Conservation (phyloP, 768 basidiomycete species). For the Botryobasidium botryosum region DNA sequence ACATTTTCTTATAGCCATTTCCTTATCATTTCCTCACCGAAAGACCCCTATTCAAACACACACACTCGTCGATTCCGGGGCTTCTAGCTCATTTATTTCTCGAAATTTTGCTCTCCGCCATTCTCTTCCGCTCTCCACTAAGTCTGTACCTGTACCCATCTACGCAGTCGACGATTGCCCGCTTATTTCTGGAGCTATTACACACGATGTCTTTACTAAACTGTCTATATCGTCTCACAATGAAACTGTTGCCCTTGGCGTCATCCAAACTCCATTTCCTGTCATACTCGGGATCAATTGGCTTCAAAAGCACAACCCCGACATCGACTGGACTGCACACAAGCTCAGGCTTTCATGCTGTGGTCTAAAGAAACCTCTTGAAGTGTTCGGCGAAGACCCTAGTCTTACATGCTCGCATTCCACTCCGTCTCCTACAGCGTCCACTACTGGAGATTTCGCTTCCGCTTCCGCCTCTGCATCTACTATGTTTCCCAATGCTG, state of each 20-base stretch:
- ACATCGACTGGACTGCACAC: conserved; percentile 19
- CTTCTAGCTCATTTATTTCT: conserved; percentile 24
- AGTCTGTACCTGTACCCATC: conserved; percentile 22
- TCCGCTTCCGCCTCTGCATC: no score
- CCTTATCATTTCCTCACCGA: conserved; percentile 19
- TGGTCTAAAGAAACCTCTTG: not conserved
- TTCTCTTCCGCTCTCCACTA: conserved; percentile 19
- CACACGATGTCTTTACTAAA: conserved; percentile 22
- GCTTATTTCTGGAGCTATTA: conserved; percentile 26
- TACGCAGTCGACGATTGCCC: conserved; percentile 24
- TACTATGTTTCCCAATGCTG: no score
- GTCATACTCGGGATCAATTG: conserved; percentile 25
- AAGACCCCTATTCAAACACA: conserved; percentile 21
- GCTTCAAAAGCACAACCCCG: conserved; percentile 23
- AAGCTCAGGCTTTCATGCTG: not conserved
- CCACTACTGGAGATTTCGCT: no score
- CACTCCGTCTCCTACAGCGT: no score
- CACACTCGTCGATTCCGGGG: conserved; percentile 25
- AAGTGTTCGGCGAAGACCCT: no score
- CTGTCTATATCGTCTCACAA: conserved; percentile 18
- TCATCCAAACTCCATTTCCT: conserved; percentile 22
- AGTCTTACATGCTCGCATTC: no score
- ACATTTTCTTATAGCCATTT: conserved; percentile 17
- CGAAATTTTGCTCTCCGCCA: conserved; percentile 21
- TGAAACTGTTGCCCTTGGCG: conserved; percentile 18